Base-by-base conservation (phyloP, 2,329 filamentous ascomycete genomes). In the Xylaria hypoxylon region DNA sequence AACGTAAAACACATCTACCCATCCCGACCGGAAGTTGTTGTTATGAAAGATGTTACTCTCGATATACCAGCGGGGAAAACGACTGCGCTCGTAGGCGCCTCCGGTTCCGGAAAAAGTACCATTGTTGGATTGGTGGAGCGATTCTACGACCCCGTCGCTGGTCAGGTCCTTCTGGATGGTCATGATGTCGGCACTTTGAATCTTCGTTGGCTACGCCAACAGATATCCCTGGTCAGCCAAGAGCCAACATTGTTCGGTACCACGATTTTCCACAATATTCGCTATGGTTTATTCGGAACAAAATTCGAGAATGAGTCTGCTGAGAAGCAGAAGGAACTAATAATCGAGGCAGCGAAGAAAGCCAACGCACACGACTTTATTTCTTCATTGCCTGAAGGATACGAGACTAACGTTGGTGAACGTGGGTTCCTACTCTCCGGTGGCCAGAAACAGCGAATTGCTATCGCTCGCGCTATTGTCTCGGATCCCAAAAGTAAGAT, bases 341-440 rank as follows among this genome's bases (percentile, higher is more conserved):
- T 98, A 44, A 85, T 92, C 56, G 87, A 92, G 47, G 96, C 96
- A 17, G 93, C 96, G 8, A 92, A 89, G 78, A 96, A 92, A 85
- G 92, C 96, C 15, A 97, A 98, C 73, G 95, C 95, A 0, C 94
- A 98, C 77, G 94, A 97, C 70, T 99, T 99, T 77, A 90, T 99
- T 71, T 87, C 83, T 5, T 80, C 85, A 13, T 86, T 98, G 1
- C 94, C 96, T 0, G 92, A 98, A 72, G 92, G 92, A 1, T 98
- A 98, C 74, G 88, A 97, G 71, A 98, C 96, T 0, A 90, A 96
- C 71, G 95, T 98, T n/a, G 96, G 96, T 63, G 94, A 98, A 79
- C 90, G 94, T 69, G 96, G 96, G 10, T 97, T 97, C 77, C 82
- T 97, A 59, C 85, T 99, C 8, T 97, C 93, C 62, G 96, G 96